Conservation (phyloP, 805 yeast species). For the Candida andamanensis region DNA sequence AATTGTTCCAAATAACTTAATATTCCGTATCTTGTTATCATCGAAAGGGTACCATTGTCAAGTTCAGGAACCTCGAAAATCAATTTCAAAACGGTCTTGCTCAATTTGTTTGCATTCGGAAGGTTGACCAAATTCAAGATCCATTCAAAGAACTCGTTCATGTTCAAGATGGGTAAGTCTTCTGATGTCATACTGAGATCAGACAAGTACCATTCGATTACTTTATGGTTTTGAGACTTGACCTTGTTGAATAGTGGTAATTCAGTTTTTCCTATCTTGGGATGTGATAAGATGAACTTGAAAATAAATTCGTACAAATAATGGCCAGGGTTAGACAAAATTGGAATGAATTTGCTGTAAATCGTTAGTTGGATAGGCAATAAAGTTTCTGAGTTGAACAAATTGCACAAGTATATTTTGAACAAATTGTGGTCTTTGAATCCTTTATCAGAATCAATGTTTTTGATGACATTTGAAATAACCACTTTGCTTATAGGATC, state of each 20-base stretch:
- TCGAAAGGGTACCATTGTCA: constrained; percentile 52
- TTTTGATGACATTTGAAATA: constrained; percentile 39
- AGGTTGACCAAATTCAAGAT: constrained; percentile 48
- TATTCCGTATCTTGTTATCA: constrained; percentile 53
- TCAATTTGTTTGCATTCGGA: constrained; percentile 37
- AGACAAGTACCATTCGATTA: constrained; percentile 57
- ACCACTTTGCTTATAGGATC: constrained; percentile 38
- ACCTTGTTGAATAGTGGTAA: constrained; percentile 44
- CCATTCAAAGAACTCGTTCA: constrained; percentile 64
- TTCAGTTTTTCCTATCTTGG: constrained; percentile 36
- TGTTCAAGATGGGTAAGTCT: constrained; percentile 53
- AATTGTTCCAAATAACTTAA: constrained; percentile 26
- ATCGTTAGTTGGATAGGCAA: constrained; percentile 43
- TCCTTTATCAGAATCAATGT: constrained; percentile 28
- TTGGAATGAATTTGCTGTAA: constrained; percentile 50
- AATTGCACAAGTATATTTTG: constrained; percentile 48
- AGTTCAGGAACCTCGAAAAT: constrained; percentile 46
- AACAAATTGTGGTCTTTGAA: constrained; percentile 56
- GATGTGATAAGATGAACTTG: constrained; percentile 59
- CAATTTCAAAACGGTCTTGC: constrained; percentile 35
- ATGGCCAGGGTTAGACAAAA: constrained; percentile 67
- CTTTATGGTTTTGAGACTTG: constrained; percentile 43
- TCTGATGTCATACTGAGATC: background rate
- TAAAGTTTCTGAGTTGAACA: constrained; percentile 29
- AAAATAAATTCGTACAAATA: constrained; percentile 65